A percentile compares a stretch with the other conserved stretches of the same genome.
Evolutionary conservation across 2,329 filamentous ascomycete species (phyloP).

Genomic region (Aspergillus awamori): DNA sequence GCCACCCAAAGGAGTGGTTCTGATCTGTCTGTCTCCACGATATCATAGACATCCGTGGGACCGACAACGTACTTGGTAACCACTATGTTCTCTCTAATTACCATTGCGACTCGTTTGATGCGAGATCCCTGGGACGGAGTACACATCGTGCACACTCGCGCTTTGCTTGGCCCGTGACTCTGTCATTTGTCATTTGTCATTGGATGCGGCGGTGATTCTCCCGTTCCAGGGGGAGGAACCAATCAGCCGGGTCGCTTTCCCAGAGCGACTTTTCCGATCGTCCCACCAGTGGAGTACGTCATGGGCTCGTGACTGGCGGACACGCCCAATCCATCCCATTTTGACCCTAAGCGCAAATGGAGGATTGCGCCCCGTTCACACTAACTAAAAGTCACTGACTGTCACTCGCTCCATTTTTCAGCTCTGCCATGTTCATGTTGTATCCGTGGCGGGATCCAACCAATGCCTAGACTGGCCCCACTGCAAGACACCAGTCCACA

Average conservation of each 20-base stretch:
- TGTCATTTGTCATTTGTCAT: slow-evolving; percentile 7
- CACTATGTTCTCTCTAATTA: not conserved
- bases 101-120: not conserved
- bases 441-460: slow-evolving; percentile 8
- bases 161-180: not conserved
- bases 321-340: slow-evolving; percentile 16
- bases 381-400: slow-evolving; percentile 14
- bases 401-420: slow-evolving; percentile 9
- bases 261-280: slow-evolving; percentile 23
- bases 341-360: slow-evolving; percentile 2
- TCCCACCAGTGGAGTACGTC: slow-evolving; percentile 17
- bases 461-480: slow-evolving; percentile 5
- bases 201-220: slow-evolving; percentile 2
- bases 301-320: slow-evolving; percentile 12
- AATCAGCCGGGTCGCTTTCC: slow-evolving; percentile 16
- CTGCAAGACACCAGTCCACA: slow-evolving; percentile 1
- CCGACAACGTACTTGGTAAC: not conserved
- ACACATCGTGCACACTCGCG: not conserved
- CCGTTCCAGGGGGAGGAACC: slow-evolving; percentile 15
- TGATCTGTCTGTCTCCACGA: not conserved
- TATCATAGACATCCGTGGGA: not conserved
- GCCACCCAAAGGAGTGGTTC: not conserved
- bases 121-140: not conserved
- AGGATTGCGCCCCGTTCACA: slow-evolving; percentile 5
- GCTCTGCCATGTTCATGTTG: not conserved